Evolutionary conservation across 495 filamentous ascomycete species (phyloP), one percentile per base, ranked within the genome.

Genomic region (Penicillium psychrofluorescens): DNA sequence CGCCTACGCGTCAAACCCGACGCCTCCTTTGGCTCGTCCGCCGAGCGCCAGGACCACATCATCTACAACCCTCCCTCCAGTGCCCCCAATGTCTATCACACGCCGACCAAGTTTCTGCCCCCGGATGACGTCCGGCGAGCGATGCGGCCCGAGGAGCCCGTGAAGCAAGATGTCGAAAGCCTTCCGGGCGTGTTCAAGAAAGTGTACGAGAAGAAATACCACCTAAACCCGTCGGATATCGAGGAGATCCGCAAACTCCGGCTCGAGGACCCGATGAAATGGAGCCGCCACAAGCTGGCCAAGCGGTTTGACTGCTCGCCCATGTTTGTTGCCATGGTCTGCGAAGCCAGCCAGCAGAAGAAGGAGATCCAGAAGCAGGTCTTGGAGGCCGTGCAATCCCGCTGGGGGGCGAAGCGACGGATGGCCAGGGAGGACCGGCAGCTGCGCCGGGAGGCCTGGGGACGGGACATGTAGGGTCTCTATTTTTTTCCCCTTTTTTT

Each of bases 41-140:
- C 68, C 22, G 64, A 76, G 34, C 22, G 53, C 5, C 54, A 66
- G 44, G 72, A 82, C 50, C 76, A 87, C 53, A 87, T 97, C 62
- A 81, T 98, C 67, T 90, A 84, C 82, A 97, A 96, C 68, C 92
- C 92, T 35, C 92, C 92, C 7, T 84, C 90, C n/a, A 80, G 87
- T 29, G 76, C 79, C 0, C 78, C 94, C 2, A 86, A 80, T 13
- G 83, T 90, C 30, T 87, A 83, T 62, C 79, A 94, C 61, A 98
- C 92, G 4, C 92, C 92, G 29, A 71, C 79, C 44, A 90, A 87
- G 50, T 98, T 98, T 70, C 81, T 98, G 11, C 94, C 92, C 28
- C 68, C 71, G 48, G 68, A 73, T 46, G 94, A 98, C 68, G 76
- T 77, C 7, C 83, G 91, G 28, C 79, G 81, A 44, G 63, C 66